Evolutionary conservation across 306 rosid genomes (phyloP).

Genomic region (Argentina anserina): DNA sequence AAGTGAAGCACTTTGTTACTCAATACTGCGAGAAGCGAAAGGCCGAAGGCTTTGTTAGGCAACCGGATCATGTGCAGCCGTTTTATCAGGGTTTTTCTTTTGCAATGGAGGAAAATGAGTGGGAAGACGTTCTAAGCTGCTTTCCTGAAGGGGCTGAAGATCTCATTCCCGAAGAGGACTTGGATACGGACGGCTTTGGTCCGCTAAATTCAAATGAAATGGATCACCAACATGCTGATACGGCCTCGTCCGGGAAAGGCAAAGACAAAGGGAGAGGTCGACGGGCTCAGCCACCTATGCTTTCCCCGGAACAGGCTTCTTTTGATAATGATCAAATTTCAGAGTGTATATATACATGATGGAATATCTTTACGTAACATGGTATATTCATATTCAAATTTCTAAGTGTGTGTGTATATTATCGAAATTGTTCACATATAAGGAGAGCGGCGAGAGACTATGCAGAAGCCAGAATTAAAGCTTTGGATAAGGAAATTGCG

Average conservation of each 20-base stretch:
- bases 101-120: slow-evolving; percentile 15
- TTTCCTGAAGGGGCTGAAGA: too few species aligned
- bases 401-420: too few species aligned
- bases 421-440: slow-evolving; percentile 37
- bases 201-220: not conserved
- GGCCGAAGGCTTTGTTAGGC: slow-evolving; percentile 29
- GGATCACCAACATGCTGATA: slow-evolving; percentile 1
- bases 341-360: not conserved
- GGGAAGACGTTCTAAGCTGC: slow-evolving; percentile 30
- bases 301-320: slow-evolving; percentile 41
- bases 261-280: not conserved
- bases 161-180: not conserved
- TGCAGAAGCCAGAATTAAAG: slow-evolving; percentile 39
- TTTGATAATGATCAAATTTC: too few species aligned
- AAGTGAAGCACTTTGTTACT: slow-evolving; percentile 45
- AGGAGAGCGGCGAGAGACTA: slow-evolving; percentile 34
- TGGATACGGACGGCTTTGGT: not conserved
- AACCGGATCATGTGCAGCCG: not conserved
- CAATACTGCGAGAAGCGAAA: slow-evolving; percentile 36
- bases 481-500: slow-evolving; percentile 34
- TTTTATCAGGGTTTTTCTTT: not conserved
- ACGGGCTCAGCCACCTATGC: not conserved
- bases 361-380: not conserved
- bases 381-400: too few species aligned
- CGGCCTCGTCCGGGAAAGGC: not conserved